These are phyloP conservation scores for Mortierella sp. DNA, from an alignment of 371 early-diverging fungal species.

Conservation along the genomic window DNA sequence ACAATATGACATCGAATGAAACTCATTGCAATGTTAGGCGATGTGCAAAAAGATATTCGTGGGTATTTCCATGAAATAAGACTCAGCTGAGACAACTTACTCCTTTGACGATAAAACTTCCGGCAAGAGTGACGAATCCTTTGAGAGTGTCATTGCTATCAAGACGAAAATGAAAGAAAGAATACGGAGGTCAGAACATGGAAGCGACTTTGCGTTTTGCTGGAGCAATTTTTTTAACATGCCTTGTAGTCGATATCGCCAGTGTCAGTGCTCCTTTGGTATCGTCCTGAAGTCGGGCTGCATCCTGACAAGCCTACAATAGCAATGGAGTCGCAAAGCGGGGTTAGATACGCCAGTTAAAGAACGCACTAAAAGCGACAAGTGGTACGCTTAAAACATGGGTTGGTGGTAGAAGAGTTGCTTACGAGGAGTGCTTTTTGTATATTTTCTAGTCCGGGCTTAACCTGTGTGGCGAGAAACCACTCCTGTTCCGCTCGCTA, in stretches of 20 bases:
- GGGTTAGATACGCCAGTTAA: neutral
- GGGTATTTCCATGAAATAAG: too few relatives aligned
- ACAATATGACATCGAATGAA: too few relatives aligned
- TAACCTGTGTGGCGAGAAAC: constrained; percentile 48
- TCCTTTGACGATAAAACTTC: constrained; percentile 50
- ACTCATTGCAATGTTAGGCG: neutral
- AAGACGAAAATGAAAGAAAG: neutral
- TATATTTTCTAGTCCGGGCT: constrained; percentile 34
- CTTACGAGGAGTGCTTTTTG: constrained; percentile 39
- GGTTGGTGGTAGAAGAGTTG: too few relatives aligned
- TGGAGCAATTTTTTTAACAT: neutral
- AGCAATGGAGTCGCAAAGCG: neutral
- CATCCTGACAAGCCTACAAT: constrained; percentile 48
- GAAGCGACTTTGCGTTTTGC: neutral
- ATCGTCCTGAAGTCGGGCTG: constrained; percentile 47
- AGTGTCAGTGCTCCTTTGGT: constrained; percentile 46
- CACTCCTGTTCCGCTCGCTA: constrained; percentile 52
- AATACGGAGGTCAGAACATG: too few relatives aligned
- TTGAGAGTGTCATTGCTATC: constrained; percentile 46
- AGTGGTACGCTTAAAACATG: too few relatives aligned
- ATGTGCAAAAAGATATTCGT: neutral
- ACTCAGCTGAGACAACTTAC: too few relatives aligned
- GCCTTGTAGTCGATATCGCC: constrained; percentile 46
- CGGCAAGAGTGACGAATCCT: constrained; percentile 45
- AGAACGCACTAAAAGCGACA: too few relatives aligned